phyloP scores from a whole-genome alignment of 2,329 filamentous ascomycete genomes.

The Phialophora chinensis region DNA sequence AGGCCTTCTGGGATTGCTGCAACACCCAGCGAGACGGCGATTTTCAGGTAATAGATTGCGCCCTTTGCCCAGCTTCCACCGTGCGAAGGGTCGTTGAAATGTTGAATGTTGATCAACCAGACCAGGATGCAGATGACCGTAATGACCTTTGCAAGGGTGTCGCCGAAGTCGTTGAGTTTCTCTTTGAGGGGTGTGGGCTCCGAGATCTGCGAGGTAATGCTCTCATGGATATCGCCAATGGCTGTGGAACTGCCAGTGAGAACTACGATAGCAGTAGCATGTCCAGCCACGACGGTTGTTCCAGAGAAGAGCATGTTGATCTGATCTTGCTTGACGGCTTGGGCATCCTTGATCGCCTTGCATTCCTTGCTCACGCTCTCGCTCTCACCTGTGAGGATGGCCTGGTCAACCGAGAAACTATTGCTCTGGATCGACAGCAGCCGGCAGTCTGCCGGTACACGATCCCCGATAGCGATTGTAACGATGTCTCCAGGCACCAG shows the following conservation, averaged over 20 bases:
- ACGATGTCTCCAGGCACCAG: conserved; percentile 94
- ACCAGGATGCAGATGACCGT: conserved; percentile 95
- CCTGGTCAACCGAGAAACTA: conserved; percentile 95
- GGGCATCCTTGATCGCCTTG: conserved; percentile 70
- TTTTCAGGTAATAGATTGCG: conserved; percentile 99
- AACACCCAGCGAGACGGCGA: conserved; percentile 96
- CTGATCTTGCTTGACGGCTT: conserved; percentile 96
- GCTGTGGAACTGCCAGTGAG: conserved; percentile 88
- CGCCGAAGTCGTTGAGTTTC: conserved; percentile 98
- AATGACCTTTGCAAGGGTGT: conserved; percentile 95
- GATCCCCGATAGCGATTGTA: conserved; percentile 84
- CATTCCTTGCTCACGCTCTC: conserved; percentile 92
- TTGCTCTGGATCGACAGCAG: conserved; percentile 92
- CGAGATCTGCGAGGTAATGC: conserved; percentile 96
- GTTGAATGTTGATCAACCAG: conserved; percentile 97
- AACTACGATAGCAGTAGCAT: conserved; percentile 88
- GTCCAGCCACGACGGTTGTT: conserved; percentile 93
- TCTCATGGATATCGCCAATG: conserved; percentile 98
- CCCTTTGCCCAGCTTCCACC: conserved; percentile 95
- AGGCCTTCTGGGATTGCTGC: conserved; percentile 69
- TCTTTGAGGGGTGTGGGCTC: conserved; percentile 97
- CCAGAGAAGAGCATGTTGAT: conserved; percentile 98
- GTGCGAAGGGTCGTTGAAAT: conserved; percentile 94
- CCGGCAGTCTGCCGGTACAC: conserved; percentile 93
- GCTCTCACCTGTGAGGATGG: conserved; percentile 95